A percentile compares a stretch with the other conserved stretches of the same genome.
Evolutionary conservation across 257 asterid genomes (phyloP).

Genomic region (Solanum chilense): DNA sequence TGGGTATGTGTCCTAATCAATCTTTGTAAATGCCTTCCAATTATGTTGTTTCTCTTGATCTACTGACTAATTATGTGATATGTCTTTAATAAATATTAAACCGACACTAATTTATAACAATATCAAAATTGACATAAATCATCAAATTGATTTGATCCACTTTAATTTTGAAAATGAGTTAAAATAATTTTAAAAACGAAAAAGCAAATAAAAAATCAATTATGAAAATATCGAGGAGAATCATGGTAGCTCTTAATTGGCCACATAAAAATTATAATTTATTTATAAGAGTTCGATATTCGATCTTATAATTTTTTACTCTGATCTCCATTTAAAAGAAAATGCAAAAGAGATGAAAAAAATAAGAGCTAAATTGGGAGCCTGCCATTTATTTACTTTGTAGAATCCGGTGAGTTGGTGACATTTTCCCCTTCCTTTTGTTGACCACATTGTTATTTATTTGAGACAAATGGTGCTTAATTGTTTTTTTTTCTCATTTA

Average conservation of each 20-base stretch:
- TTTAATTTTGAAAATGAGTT: too few relatives aligned
- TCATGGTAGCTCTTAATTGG: neutral
- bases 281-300: too few relatives aligned
- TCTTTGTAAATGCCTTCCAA: too few relatives aligned
- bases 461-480: neutral
- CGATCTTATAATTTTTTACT: too few relatives aligned
- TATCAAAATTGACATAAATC: neutral
- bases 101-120: neutral
- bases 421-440: neutral
- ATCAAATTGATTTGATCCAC: too few relatives aligned
- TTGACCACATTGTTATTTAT: neutral
- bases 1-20: neutral
- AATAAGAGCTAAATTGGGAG: neutral
- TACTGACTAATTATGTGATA: neutral
- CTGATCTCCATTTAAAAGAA: too few relatives aligned
- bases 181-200: too few relatives aligned
- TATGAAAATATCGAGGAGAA: neutral
- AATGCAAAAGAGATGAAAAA: neutral
- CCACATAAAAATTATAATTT: too few relatives aligned
- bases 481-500: neutral
- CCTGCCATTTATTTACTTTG: neutral
- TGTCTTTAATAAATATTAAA: too few relatives aligned
- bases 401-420: neutral
- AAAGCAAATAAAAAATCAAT: too few relatives aligned
- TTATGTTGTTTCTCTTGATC: neutral